Evolutionary conservation across 495 filamentous ascomycete species (phyloP).

Genomic region (Aspergillus nanangensis): DNA sequence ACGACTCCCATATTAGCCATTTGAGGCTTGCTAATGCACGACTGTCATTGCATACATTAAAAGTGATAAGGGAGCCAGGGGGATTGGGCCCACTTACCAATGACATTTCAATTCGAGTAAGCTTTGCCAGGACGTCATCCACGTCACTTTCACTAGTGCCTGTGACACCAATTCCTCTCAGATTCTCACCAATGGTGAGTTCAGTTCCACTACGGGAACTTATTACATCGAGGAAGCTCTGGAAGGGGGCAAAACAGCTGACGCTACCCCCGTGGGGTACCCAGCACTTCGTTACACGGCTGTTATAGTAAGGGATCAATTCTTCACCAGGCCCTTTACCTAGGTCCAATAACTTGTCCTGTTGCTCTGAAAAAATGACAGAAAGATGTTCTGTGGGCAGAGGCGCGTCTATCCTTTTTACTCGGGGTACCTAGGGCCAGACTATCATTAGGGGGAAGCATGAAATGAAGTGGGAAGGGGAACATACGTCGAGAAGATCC

Average conservation of each 20-base stretch:
- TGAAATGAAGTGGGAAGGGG: too few relatives aligned
- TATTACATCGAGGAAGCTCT: slow-evolving; percentile 10
- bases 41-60: slow-evolving; percentile 5
- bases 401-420: slow-evolving; percentile 11
- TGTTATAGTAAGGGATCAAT: slow-evolving; percentile 6
- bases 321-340: slow-evolving; percentile 9
- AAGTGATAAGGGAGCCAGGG: not conserved
- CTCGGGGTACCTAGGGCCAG: slow-evolving; percentile 21
- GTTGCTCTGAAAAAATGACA: too few relatives aligned
- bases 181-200: slow-evolving; percentile 13
- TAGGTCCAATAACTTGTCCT: slow-evolving; percentile 10
- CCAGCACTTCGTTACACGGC: slow-evolving; percentile 17
- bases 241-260: slow-evolving; percentile 13
- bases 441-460: too few relatives aligned
- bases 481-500: slow-evolving; percentile 24
- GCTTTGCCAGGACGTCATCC: slow-evolving; percentile 61
- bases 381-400: too few relatives aligned
- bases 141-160: slow-evolving; percentile 46
- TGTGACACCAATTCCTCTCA: slow-evolving; percentile 16
- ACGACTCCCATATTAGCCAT: slow-evolving; percentile 6
- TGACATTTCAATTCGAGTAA: slow-evolving; percentile 59
- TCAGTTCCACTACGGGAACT: slow-evolving; percentile 16
- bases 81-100: slow-evolving; percentile 13
- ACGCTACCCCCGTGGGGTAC: slow-evolving; percentile 9
- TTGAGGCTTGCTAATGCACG: slow-evolving; percentile 3